Base-by-base conservation (phyloP, 495 filamentous ascomycete genomes). In the Collariella sp. region DNA sequence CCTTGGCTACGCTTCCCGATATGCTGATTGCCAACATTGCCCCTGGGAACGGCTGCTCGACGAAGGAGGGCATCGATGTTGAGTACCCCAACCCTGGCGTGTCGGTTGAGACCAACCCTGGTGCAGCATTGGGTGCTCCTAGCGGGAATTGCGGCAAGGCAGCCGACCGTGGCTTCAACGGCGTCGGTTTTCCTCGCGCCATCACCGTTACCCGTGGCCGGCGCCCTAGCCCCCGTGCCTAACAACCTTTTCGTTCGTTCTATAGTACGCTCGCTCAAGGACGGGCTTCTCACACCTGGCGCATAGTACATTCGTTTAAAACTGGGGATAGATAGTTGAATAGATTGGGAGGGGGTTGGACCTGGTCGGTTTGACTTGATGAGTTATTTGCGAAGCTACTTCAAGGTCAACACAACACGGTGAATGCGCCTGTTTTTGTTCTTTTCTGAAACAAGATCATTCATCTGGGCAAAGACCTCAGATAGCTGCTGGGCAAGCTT, bases 1-100 rank as follows among this genome's bases (percentile, higher is more conserved):
- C 76, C 55, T 78, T 77, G 57, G 72, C 78, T 56, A 70, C 67
- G 24, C 84, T 89, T 19, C 91, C 91, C 1, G 73, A 83, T 51
- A 87, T 96, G 86, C 82, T 94, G 43, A 77, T 84, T 16, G 83
- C 87, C 61, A 95, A 95, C 75, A 76, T 88, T 53, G 29, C 58
- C 2, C 13, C 39, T 0, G 73, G 70, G 46, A 70, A 70, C 19
- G 73, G 74, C 50, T 87, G 84, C 67, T 67, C 63, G 19, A 85
- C 77, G 0, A 0, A 38, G 4, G 75, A 78, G 4, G 49, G 56
- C 26, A 56, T 53, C 0, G 72, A 84, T 47, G 62, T 80, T 40
- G 43, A 62, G 31, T 85, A 74, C 67, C 82, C 81, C 24, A 68
- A 79, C 60, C 78, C 81, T 4, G 83, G 83, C 15, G 49, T 68